These are phyloP conservation scores for Cokeromyces recurvatus DNA, from an alignment of 371 early-diverging fungal genomes.

Conservation along the genomic window DNA sequence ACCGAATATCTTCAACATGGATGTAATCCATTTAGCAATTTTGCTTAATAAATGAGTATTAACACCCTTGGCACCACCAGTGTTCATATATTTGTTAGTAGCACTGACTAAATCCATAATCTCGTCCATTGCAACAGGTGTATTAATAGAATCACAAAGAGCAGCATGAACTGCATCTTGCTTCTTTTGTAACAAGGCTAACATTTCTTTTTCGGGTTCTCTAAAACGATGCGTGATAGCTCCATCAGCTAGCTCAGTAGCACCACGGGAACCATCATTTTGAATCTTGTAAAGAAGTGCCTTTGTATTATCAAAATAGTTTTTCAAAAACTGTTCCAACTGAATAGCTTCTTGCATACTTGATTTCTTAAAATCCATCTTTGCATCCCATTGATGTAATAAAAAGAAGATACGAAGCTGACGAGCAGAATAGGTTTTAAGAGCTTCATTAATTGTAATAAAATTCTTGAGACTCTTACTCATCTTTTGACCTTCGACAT, in stretches of 20 bases:
- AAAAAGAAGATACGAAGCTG: slow-evolving; percentile 96
- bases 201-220: slow-evolving; percentile 61
- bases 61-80: slow-evolving; percentile 39
- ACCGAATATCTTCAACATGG: slow-evolving; percentile 75
- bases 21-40: slow-evolving; percentile 78
- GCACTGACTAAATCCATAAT: slow-evolving; percentile 77
- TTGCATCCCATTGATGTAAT: slow-evolving; percentile 87
- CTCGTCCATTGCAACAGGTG: slow-evolving; percentile 77
- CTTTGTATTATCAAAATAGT: slow-evolving; percentile 82
- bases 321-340: slow-evolving; percentile 78
- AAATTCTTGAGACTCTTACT: slow-evolving; percentile 99
- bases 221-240: slow-evolving; percentile 64
- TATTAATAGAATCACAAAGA: slow-evolving; percentile 94
- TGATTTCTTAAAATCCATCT: slow-evolving; percentile 85
- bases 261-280: slow-evolving; percentile 38
- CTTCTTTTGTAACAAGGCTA: slow-evolving; percentile 47
- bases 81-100: slow-evolving; percentile 76
- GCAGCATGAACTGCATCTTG: slow-evolving; percentile 79
- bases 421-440: slow-evolving; percentile 78
- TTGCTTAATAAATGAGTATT: slow-evolving; percentile 66
- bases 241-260: slow-evolving; percentile 29
- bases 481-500: slow-evolving; percentile 99
- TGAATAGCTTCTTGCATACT: slow-evolving; percentile 84
- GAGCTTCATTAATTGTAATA: slow-evolving; percentile 91
- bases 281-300: slow-evolving; percentile 69